These are phyloP conservation scores for Gynochthodes officinalis DNA, from an alignment of 257 asterid species.

Conservation along the genomic window DNA sequence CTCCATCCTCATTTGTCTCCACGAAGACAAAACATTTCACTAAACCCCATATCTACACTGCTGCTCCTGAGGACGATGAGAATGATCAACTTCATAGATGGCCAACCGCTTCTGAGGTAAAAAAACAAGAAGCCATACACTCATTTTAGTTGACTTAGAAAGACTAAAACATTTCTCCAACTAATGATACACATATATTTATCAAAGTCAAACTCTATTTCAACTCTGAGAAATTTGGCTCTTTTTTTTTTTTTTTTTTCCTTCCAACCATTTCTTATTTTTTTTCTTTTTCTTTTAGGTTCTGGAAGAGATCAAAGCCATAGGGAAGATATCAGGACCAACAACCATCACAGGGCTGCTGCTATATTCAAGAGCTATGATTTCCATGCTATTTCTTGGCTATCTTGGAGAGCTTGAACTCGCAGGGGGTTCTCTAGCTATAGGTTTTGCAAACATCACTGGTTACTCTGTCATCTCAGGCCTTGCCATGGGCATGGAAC, in stretches of 20 bases:
- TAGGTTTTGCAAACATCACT: slow-evolving; percentile 91
- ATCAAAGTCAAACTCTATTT: not conserved
- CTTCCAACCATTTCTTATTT: no score
- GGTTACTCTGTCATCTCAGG: slow-evolving; percentile 98
- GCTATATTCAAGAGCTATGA: slow-evolving; percentile 83
- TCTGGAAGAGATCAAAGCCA: slow-evolving; percentile 71
- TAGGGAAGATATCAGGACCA: slow-evolving; percentile 83
- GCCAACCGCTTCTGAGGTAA: slow-evolving; percentile 76
- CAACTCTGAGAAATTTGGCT: not conserved
- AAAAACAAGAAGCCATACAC: not conserved
- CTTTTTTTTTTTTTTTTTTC: slow-evolving; percentile 5
- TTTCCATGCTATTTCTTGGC: slow-evolving; percentile 91
- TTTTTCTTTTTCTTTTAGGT: slow-evolving; percentile 33
- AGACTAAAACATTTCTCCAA: not conserved
- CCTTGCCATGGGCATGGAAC: slow-evolving; percentile 98
- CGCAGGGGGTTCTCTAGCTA: slow-evolving; percentile 88
- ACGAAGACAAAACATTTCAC: slow-evolving; percentile 44
- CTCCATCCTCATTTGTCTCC: slow-evolving; percentile 56
- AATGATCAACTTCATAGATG: slow-evolving; percentile 58
- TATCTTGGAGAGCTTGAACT: slow-evolving; percentile 89
- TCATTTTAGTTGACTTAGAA: not conserved
- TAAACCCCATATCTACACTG: slow-evolving; percentile 32
- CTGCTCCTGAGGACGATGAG: slow-evolving; percentile 23
- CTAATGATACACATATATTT: not conserved
- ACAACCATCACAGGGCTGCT: slow-evolving; percentile 73